Evolutionary conservation across 1,139 yeast genomes (phyloP), one percentile per base, ranked within the genome.

Genomic region (Magnusiomyces ingens): DNA sequence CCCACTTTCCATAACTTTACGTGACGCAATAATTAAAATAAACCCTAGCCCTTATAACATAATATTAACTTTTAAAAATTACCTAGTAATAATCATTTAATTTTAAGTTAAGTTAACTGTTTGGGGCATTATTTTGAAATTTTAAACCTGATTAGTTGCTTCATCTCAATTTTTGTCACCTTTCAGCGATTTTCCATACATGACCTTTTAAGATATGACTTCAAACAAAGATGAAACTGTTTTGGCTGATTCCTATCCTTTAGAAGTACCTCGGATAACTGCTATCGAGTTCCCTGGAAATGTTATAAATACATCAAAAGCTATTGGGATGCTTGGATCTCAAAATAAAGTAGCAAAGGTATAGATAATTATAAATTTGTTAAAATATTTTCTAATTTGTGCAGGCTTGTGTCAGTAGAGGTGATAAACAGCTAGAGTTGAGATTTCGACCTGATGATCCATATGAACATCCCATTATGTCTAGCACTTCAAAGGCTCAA

Each of bases 261-360:
- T 64, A 41, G 62, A 64, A 45, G 44, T 62, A 32, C 65, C 66
- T 13, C 56, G 53, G 18, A 59, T 59, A 1, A 59, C 60, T 10
- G 61, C 65, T 17, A 59, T 93, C 26, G 99, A 93, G 65, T 76
- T 86, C 58, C 99, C 99, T 0, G 73, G 89, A 41, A 75, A 77
- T 22, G 93, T 93, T 12, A 74, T 76, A 45, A 79, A 89, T 65
- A 70, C 76, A 0, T 76, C 76, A 26, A 76, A 75, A 55, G 97
- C 96, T 0, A 70, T 90, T 5, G 69, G 68, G 1, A 80, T 88
- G 84, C 78, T 91, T 45, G 98, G 98, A 2, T 97, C 97, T 0
- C 69, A 74, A 37, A 71, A 73, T 0, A 71, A 71, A 10, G 56
- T 70, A 6, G 66, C 71, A 3, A 56, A 76, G 67, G 69, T 60